Percentiles rank a stretch among this genome's conserved stretches.
phyloP scores from a whole-genome alignment of 1,139 yeast species.

The Meyerozyma carpophila region DNA sequence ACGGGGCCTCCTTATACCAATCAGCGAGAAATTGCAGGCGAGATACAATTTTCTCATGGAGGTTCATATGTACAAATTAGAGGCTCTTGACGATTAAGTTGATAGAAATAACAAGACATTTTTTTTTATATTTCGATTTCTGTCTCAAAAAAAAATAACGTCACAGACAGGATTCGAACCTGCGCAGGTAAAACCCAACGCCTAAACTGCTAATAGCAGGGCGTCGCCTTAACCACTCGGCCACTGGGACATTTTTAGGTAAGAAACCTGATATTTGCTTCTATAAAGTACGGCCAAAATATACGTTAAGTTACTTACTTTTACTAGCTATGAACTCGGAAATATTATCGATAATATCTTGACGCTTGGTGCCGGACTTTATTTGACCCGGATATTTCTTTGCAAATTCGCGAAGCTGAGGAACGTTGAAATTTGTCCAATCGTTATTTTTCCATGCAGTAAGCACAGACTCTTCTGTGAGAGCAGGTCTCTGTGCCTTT shows the following conservation, averaged over 20 bases:
- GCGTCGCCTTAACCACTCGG: constrained; percentile 90
- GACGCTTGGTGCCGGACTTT: constrained; percentile 32
- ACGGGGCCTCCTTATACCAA: constrained; percentile 7
- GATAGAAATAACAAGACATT: not conserved
- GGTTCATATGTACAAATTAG: constrained; percentile 1
- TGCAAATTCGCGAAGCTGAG: constrained; percentile 36
- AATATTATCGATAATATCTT: constrained; percentile 39
- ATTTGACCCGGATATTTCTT: constrained; percentile 27
- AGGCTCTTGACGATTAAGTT: not conserved
- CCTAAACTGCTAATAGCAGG: constrained; percentile 53
- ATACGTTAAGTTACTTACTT: constrained; percentile 6
- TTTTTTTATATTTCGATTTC: not conserved
- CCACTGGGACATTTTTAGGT: constrained; percentile 48
- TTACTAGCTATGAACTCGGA: constrained; percentile 15
- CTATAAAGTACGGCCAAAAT: not conserved
- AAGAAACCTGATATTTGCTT: not conserved
- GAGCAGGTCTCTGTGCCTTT: constrained; percentile 12
- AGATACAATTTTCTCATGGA: constrained; percentile 8
- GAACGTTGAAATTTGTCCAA: constrained; percentile 31
- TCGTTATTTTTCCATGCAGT: constrained; percentile 34
- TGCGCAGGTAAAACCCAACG: constrained; percentile 58
- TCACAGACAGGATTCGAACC: constrained; percentile 64
- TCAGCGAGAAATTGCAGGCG: constrained; percentile 1
- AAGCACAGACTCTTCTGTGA: constrained; percentile 30
- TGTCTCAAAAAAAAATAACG: constrained; percentile 23